Evolutionary conservation across 176 grass and related monocot species (phyloP), one percentile per base, ranked within the genome.

Genomic region (Triticum urartu): DNA sequence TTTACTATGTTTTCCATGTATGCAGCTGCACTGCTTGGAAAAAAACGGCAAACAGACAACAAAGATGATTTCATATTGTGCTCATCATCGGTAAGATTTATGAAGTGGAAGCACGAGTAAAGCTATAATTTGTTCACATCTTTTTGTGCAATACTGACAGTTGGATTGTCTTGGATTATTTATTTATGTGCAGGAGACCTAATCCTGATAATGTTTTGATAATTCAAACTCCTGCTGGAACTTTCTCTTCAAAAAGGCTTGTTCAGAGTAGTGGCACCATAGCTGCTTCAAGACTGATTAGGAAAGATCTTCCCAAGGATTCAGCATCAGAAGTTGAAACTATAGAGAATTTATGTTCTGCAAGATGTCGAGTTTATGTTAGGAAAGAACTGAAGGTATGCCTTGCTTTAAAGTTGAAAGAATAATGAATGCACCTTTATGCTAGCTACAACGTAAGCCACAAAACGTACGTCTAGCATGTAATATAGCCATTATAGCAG

Each of bases 131-230:
- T 78, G 20, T 9, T 56, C 8, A 8, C 40, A 52, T 77, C 40
- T 66, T 77, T 66, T 50, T 63, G 4, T 77, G 17, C 18, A 35
- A 34, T 61, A 25, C 17, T 32, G 68, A 60, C 30, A 64, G 56
- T 86, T 78, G 78, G 34, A 81, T 68, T 60, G 42, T 79, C 68
- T 87, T 58, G 25, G 42, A 38, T 17, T 80, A 66, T 25, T 89
- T 84, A 14, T 83, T 84, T 86, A 33, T 86, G 20, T 77, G 71
- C 90, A 98, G 96, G 86, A 89, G 43, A 77, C 96, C 96, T 77
- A 95, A 98, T 75, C 91, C 93, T 79, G 96, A 98, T 79, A 98
- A 91, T 80, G 94, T 95, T 82, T 94, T 98, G 80, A 92, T 98
- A 84, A 95, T 98, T 84, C 94, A 95, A 76, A 98, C 96, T 82